These are phyloP conservation scores for Mycena belliarum DNA, from an alignment of 768 basidiomycete genomes.

Conservation along the genomic window DNA sequence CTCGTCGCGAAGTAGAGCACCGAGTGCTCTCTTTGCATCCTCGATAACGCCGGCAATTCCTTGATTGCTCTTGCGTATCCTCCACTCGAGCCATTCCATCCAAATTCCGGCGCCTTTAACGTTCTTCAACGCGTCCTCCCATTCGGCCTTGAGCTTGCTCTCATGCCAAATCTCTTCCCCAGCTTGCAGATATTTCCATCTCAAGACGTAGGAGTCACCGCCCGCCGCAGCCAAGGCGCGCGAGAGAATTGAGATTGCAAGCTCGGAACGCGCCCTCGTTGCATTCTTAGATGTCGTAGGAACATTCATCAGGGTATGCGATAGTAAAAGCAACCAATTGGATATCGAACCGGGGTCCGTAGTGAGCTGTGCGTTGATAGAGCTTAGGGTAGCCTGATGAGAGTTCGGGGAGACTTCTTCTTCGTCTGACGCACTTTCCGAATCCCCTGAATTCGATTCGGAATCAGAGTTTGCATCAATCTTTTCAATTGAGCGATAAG, in stretches of 20 bases:
- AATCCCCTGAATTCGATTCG: slow-evolving; percentile 29
- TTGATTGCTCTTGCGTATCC: slow-evolving; percentile 46
- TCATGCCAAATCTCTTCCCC: slow-evolving; percentile 74
- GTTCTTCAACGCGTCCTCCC: slow-evolving; percentile 62
- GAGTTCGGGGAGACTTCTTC: slow-evolving; percentile 45
- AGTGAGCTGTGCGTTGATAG: slow-evolving; percentile 56
- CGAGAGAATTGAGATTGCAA: slow-evolving; percentile 63
- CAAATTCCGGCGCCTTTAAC: slow-evolving; percentile 59
- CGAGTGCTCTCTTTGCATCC: slow-evolving; percentile 50
- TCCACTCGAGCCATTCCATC: slow-evolving; percentile 84
- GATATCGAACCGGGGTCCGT: slow-evolving; percentile 51
- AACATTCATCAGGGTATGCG: slow-evolving; percentile 61
- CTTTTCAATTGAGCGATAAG: slow-evolving; percentile 53
- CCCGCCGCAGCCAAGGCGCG: slow-evolving; percentile 62
- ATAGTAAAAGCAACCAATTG: slow-evolving; percentile 66
- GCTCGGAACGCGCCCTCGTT: slow-evolving; percentile 65
- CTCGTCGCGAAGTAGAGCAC: slow-evolving; percentile 50
- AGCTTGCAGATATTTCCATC: slow-evolving; percentile 65
- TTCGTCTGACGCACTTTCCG: slow-evolving; percentile 37
- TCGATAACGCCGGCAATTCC: slow-evolving; percentile 56
- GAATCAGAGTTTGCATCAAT: slow-evolving; percentile 36
- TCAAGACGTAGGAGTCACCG: slow-evolving; percentile 47
- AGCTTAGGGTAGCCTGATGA: slow-evolving; percentile 59
- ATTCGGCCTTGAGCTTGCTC: slow-evolving; percentile 57
- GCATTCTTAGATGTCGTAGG: slow-evolving; percentile 70